Conservation (phyloP, 139 green algal genomes). For the Volvox africanus region DNA sequence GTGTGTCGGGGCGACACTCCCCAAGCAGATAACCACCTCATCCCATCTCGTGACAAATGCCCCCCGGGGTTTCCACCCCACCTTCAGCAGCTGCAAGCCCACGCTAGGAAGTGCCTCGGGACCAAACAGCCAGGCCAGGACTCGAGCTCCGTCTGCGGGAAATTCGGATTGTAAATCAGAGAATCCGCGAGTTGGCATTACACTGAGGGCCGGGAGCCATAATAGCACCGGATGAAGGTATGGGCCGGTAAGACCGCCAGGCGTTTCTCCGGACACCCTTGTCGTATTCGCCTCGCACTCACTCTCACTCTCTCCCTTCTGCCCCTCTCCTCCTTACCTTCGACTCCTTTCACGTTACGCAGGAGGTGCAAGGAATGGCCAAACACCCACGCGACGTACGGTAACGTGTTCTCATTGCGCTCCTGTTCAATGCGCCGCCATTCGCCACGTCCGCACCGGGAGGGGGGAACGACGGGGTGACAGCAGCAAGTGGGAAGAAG, state of each 20-base stretch:
- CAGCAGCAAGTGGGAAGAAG: no score
- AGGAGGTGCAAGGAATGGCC: slow-evolving; percentile 29
- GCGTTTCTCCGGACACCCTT: no score
- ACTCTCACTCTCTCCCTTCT: neutral
- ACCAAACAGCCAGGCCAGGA: slow-evolving; percentile 36
- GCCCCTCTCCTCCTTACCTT: neutral
- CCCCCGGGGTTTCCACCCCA: neutral
- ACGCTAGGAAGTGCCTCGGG: slow-evolving; percentile 8
- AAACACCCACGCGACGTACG: slow-evolving; percentile 48
- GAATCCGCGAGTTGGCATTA: neutral
- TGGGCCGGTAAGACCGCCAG: no score
- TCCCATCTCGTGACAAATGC: neutral
- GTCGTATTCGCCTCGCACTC: neutral
- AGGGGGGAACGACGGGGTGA: no score
- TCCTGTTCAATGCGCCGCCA: neutral
- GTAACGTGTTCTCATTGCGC: slow-evolving; percentile 36
- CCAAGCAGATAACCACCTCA: neutral
- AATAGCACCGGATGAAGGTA: neutral
- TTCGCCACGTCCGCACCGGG: no score
- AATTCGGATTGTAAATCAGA: neutral
- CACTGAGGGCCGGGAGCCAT: neutral
- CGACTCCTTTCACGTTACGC: neutral
- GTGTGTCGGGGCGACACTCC: no score
- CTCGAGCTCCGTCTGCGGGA: slow-evolving; percentile 25
- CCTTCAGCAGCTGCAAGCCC: neutral